A percentile compares a stretch with the other conserved stretches of the same genome.
Conservation (phyloP, 805 yeast genomes). For the Soucietia sequanensis region DNA sequence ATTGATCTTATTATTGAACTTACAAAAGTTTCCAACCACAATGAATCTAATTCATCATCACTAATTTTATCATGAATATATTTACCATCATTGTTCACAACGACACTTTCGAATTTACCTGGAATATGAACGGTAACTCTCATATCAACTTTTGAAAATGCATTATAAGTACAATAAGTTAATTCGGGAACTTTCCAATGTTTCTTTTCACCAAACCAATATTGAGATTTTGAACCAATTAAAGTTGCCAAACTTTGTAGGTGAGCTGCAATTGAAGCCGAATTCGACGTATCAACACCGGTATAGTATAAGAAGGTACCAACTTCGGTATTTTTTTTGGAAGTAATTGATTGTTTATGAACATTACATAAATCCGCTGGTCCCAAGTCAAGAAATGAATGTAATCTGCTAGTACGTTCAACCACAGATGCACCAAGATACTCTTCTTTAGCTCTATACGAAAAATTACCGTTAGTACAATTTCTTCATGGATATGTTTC, state of each 20-base stretch:
- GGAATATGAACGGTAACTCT: conserved; percentile 74
- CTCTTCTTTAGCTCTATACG: conserved; percentile 48
- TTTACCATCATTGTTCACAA: conserved; percentile 53
- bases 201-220: conserved; percentile 78
- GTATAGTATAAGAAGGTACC: conserved; percentile 74
- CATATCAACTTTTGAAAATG: conserved; percentile 62
- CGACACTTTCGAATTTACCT: conserved; percentile 61
- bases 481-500: too few species aligned
- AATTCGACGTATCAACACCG: conserved; percentile 73
- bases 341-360: conserved; percentile 39
- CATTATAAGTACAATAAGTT: conserved; percentile 64
- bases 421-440: conserved; percentile 56
- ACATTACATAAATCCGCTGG: conserved; percentile 65
- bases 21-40: conserved; percentile 54
- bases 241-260: conserved; percentile 65
- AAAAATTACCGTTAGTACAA: conserved; percentile 18
- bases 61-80: conserved; percentile 48
- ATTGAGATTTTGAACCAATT: conserved; percentile 57
- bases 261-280: conserved; percentile 77
- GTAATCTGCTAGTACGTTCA: conserved; percentile 62
- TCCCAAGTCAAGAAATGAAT: conserved; percentile 64
- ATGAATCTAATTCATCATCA: conserved; percentile 60
- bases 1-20: conserved; percentile 75
- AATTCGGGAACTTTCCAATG: conserved; percentile 71
- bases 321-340: conserved; percentile 46